Conservation (phyloP, 1,139 yeast genomes). For the Arxiozyma slooffiae region DNA sequence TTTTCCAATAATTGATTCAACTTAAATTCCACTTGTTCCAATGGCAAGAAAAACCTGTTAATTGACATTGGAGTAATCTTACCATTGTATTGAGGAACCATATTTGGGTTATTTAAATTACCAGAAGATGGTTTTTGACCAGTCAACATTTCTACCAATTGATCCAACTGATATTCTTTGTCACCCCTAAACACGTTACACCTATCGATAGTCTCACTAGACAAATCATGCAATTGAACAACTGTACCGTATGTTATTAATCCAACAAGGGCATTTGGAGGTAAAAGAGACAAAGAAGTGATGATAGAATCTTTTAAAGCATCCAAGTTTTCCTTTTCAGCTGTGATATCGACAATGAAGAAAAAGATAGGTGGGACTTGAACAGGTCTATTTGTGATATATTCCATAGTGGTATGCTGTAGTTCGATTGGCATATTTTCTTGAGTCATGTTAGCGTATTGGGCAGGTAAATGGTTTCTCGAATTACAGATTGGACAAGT, state of each 20-base stretch:
- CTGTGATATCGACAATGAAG: slow-evolving; percentile 87
- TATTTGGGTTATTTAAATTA: not conserved
- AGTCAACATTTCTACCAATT: slow-evolving; percentile 66
- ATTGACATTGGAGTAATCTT: slow-evolving; percentile 38
- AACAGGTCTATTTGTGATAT: slow-evolving; percentile 79
- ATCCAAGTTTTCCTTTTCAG: slow-evolving; percentile 83
- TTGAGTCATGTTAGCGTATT: slow-evolving; percentile 74
- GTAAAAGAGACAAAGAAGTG: slow-evolving; percentile 71
- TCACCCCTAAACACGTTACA: slow-evolving; percentile 89
- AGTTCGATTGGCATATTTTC: slow-evolving; percentile 85
- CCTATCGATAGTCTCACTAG: slow-evolving; percentile 66
- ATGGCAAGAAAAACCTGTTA: slow-evolving; percentile 73
- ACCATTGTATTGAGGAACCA: slow-evolving; percentile 17
- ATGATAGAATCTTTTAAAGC: slow-evolving; percentile 83
- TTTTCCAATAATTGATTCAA: slow-evolving; percentile 73
- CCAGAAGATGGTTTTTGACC: slow-evolving; percentile 30
- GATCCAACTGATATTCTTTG: slow-evolving; percentile 72
- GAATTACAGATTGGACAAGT: slow-evolving; percentile 77
- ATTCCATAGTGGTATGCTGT: slow-evolving; percentile 83
- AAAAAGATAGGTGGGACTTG: slow-evolving; percentile 88
- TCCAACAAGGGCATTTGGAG: slow-evolving; percentile 89
- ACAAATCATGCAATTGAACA: slow-evolving; percentile 89
- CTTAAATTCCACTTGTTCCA: slow-evolving; percentile 80
- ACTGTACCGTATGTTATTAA: slow-evolving; percentile 89
- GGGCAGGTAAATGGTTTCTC: slow-evolving; percentile 82